phyloP scores from a whole-genome alignment of 345 rosid species.

The Rhodamnia argentea region DNA sequence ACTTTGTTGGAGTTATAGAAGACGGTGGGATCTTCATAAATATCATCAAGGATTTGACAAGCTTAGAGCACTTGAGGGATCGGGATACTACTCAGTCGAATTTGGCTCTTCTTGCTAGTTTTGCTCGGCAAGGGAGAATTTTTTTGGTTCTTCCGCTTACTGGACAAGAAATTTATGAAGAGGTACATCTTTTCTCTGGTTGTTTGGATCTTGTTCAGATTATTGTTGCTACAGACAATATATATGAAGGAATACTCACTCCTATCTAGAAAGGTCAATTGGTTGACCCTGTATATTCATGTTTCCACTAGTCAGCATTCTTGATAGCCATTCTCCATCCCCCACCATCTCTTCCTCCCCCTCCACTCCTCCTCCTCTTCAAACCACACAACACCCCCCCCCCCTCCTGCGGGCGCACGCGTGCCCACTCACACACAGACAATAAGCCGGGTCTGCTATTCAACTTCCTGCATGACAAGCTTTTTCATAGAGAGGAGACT shows the following conservation, averaged over 20 bases:
- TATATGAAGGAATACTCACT: neutral
- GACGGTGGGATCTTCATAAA: conserved; percentile 64
- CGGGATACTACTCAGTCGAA: conserved; percentile 87
- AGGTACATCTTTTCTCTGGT: conserved; percentile 29
- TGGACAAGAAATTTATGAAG: conserved; percentile 77
- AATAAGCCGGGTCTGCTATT: neutral
- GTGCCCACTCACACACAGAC: too few relatives aligned
- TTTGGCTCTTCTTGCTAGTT: conserved; percentile 87
- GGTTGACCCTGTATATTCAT: neutral
- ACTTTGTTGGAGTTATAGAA: conserved; percentile 88
- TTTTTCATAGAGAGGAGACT: neutral
- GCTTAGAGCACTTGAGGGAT: conserved; percentile 76
- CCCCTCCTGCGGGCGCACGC: too few relatives aligned
- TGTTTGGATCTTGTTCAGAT: neutral
- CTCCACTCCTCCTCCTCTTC: too few relatives aligned
- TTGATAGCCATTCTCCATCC: neutral
- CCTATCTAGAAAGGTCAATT: neutral
- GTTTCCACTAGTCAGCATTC: neutral
- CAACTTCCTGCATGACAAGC: neutral
- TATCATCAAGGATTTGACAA: conserved; percentile 81
- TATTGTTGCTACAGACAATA: neutral
- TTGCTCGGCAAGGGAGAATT: conserved; percentile 95
- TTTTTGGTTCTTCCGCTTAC: conserved; percentile 87
- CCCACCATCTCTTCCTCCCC: too few relatives aligned
- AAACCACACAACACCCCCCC: too few relatives aligned